Evolutionary conservation across 176 grass and related monocot genomes (phyloP), one percentile per base, ranked within the genome.

Genomic region (Triticum aestivum): DNA sequence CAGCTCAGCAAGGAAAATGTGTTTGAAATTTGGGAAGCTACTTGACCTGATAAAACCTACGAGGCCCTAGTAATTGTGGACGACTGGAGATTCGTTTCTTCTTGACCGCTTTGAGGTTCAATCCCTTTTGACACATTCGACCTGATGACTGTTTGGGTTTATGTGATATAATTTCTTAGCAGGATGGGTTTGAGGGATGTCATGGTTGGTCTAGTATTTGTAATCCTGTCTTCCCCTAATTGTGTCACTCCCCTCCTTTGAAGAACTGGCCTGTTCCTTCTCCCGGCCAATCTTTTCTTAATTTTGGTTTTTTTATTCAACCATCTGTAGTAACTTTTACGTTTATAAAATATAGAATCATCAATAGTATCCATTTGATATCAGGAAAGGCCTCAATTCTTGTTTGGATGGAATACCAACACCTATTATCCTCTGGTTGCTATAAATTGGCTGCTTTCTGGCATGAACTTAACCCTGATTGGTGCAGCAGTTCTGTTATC

Each of bases 81-180:
- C 49, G 29, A 54, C 15, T 54, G 15, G 51, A 54, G 51, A 54
- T 52, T 85, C 47, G 56, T 42, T 38, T 82, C 13, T 37, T 20
- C 68, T 26, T 66, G 42, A 47, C 79, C 41, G 21, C 8, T 81
- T 80, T 44, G 58, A 63, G 56, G 34, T 84, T 73, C 56, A 71
- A 39, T 23, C 69, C 18, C 54, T 79, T 41, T 62, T 61, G 61
- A 79, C 34, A 79, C 33, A 79, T 79, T 20, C 2, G 5, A 61
- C 32, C 75, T 32, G 18, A 11, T 59, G 33, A 34, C 51, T 61
- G 75, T 78, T 78, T 59, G 51, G 51, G 51, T 78, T 78, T 51
- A 78, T 59, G 75, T 61, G 32, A 37, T 59, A 59, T 59, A 34
- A 33, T 77, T 56, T 52, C 56, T 62, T 39, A 24, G 21, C 21